Evolutionary conservation across 306 rosid species (phyloP).

Genomic region (Cucurbita maxima): DNA sequence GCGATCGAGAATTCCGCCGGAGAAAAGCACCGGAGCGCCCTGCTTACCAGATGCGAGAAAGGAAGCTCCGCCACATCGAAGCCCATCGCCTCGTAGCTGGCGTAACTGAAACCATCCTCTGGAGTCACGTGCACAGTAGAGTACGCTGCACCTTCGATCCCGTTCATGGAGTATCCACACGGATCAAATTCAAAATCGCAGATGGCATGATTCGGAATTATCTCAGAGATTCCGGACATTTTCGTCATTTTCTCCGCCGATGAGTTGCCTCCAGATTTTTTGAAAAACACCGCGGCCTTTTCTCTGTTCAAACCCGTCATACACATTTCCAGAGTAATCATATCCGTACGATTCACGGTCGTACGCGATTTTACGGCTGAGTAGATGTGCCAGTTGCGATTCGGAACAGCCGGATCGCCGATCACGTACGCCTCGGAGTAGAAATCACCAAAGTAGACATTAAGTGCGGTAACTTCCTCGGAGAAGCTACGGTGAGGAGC

Average conservation of each 20-base stretch:
- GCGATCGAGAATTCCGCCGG: constrained; percentile 32
- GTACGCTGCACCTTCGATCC: constrained; percentile 33
- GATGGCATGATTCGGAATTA: constrained; percentile 27
- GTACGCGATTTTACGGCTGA: constrained; percentile 12
- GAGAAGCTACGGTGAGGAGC: constrained; percentile 41
- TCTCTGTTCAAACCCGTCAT: constrained; percentile 39
- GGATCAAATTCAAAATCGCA: constrained; percentile 52
- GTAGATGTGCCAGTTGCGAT: constrained; percentile 44
- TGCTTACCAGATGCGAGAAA: constrained; percentile 4
- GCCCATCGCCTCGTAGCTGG: constrained; percentile 43
- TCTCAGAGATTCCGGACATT: constrained; percentile 23
- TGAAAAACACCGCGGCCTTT: constrained; percentile 36
- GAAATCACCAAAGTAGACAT: constrained; percentile 23
- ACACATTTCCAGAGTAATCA: constrained; percentile 27
- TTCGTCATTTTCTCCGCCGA: constrained; percentile 25
- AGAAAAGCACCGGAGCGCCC: constrained; percentile 28
- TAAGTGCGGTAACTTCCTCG: constrained; percentile 28
- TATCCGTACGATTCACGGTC: not conserved
- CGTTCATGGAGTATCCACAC: constrained; percentile 58
- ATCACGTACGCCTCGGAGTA: constrained; percentile 26
- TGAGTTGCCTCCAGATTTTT: constrained; percentile 10
- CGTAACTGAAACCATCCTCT: constrained; percentile 49
- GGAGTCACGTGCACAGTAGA: constrained; percentile 67
- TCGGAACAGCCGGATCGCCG: constrained; percentile 18
- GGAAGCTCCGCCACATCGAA: constrained; percentile 4